These are phyloP conservation scores for Fusarium sp. DNA, from an alignment of 2,329 filamentous ascomycete species.

Conservation along the genomic window DNA sequence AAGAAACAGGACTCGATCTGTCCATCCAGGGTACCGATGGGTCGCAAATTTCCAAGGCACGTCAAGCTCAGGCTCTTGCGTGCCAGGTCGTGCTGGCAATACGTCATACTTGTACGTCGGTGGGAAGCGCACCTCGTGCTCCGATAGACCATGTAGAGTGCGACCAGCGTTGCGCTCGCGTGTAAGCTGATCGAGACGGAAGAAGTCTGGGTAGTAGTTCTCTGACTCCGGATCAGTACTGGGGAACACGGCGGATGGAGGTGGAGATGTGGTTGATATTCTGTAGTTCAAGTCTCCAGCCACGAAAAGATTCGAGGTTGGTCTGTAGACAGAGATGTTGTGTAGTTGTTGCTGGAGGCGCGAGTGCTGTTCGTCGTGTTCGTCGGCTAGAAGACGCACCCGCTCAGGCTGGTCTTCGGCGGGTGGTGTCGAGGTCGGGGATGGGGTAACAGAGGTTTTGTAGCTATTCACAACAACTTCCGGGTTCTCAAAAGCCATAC, in stretches of 20 bases:
- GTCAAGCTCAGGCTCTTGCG: constrained; percentile 49
- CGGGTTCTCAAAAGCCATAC: constrained; percentile 79
- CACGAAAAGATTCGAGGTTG: constrained; percentile 83
- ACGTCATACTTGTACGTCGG: constrained; percentile 93
- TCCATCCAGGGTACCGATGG: constrained; percentile 93
- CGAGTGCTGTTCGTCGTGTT: constrained; percentile 53
- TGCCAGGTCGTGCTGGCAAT: constrained; percentile 50
- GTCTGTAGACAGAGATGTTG: constrained; percentile 77
- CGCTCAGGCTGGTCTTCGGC: constrained; percentile 49
- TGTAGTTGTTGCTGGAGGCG: constrained; percentile 63
- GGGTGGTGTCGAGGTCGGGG: constrained; percentile 41
- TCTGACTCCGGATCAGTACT: constrained; percentile 67
- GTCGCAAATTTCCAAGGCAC: constrained; percentile 67
- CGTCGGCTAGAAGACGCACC: constrained; percentile 53
- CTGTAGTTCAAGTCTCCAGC: constrained; percentile 97
- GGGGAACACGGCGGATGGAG: constrained; percentile 72
- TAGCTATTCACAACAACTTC: constrained; percentile 54
- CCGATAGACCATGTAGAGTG: constrained; percentile 82
- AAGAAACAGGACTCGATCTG: constrained; percentile 88
- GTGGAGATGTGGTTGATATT: constrained; percentile 76
- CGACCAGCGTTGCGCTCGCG: constrained; percentile 76
- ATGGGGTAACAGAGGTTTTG: constrained; percentile 44
- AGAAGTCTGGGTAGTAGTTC: constrained; percentile 74
- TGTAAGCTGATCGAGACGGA: constrained; percentile 83
- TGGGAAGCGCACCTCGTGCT: constrained; percentile 82